phyloP scores from a whole-genome alignment of 495 filamentous ascomycete genomes.

The Hypomontagnella monticulosa region DNA sequence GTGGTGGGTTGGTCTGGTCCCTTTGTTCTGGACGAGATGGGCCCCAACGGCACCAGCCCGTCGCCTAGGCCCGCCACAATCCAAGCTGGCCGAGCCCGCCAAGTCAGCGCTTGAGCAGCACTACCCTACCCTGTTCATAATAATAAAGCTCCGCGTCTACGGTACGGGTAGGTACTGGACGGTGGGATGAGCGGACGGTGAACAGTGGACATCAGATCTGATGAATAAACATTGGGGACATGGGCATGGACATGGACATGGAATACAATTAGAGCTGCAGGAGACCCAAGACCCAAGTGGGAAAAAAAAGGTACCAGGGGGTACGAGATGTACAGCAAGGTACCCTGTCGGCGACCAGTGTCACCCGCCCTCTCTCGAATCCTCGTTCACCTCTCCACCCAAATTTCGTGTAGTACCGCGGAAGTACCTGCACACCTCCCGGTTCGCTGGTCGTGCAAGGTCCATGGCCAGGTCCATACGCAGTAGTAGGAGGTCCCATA shows the following conservation, averaged over 20 bases:
- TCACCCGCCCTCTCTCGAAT: constrained; percentile 41
- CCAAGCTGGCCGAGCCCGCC: constrained; percentile 12
- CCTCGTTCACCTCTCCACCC: constrained; percentile 44
- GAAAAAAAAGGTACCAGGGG: constrained; percentile 21
- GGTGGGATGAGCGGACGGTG: too few species aligned
- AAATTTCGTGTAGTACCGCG: constrained; percentile 45
- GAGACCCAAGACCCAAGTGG: too few species aligned
- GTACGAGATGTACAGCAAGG: constrained; percentile 30
- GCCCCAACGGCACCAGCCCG: constrained; percentile 25
- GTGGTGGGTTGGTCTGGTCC: too few species aligned
- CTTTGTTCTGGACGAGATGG: constrained; percentile 23
- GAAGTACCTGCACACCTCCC: constrained; percentile 45
- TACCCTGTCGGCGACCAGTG: constrained; percentile 46
- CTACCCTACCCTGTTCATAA: constrained; percentile 36
- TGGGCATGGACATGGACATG: too few species aligned
- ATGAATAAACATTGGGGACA: constrained; percentile 35
- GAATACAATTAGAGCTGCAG: background rate
- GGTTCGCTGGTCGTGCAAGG: constrained; percentile 42
- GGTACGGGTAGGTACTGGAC: constrained; percentile 32
- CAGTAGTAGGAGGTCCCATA: constrained; percentile 5
- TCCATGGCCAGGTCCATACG: constrained; percentile 2
- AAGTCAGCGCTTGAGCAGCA: constrained; percentile 33
- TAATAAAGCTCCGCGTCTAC: constrained; percentile 28
- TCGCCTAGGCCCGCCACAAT: constrained; percentile 33
- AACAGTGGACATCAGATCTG: constrained; percentile 20